Conservation (phyloP, 805 yeast genomes). For the Starmerella etchellsii region DNA sequence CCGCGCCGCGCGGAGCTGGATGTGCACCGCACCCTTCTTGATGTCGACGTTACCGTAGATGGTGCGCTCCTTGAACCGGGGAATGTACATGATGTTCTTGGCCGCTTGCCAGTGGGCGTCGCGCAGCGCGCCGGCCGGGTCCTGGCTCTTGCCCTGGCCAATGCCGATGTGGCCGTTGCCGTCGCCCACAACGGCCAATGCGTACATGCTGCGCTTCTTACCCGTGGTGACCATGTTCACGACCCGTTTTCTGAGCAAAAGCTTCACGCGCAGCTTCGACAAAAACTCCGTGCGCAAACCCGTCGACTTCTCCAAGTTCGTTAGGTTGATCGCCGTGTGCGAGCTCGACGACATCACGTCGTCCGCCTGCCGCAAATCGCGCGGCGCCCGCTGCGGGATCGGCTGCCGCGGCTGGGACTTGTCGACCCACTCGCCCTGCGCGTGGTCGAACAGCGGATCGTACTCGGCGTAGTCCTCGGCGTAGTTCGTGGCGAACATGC, state of each 20-base stretch:
- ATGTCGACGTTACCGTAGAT: conserved; percentile 70
- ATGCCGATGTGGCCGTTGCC: conserved; percentile 85
- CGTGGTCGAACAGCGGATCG: conserved; percentile 67
- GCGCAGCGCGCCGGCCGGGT: conserved; percentile 59
- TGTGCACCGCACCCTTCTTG: conserved; percentile 76
- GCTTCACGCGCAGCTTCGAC: conserved; percentile 22
- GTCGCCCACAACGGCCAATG: conserved; percentile 84
- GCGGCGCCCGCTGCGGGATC: conserved; percentile 42
- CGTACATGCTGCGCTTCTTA: conserved; percentile 49
- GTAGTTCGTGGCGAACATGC: conserved; percentile 56
- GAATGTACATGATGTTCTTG: conserved; percentile 65
- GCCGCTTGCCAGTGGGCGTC: conserved; percentile 93
- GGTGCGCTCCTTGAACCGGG: conserved; percentile 84
- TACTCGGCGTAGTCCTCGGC: conserved; percentile 55
- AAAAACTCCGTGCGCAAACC: conserved; percentile 22
- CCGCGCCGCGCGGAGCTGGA: conserved; percentile 74
- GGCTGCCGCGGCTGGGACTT: conserved; percentile 44
- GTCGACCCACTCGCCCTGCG: conserved; percentile 36
- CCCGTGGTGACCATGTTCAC: conserved; percentile 66
- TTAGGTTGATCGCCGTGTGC: conserved; percentile 24
- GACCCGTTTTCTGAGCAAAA: conserved; percentile 45
- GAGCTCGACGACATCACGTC: conserved; percentile 27
- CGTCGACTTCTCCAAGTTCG: conserved; percentile 25
- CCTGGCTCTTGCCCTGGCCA: conserved; percentile 71
- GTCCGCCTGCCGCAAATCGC: conserved; percentile 28